Percentiles rank a stretch among this genome's conserved stretches.
Conservation (phyloP, 257 asterid species). For the Primulina huaijiensis region DNA sequence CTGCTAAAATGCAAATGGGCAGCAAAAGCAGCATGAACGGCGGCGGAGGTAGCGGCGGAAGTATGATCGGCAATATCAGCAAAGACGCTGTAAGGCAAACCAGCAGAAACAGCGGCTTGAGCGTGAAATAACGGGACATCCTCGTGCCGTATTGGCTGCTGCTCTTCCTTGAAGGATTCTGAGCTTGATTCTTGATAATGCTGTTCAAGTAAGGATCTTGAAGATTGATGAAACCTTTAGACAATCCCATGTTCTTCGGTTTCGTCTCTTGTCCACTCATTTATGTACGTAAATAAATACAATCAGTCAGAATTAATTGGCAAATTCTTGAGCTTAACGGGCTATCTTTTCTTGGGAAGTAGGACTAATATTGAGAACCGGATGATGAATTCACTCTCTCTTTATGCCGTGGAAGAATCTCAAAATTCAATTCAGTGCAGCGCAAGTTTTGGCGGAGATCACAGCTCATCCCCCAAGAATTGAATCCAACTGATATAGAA, state of each 20-base stretch:
- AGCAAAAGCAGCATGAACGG: slow-evolving; percentile 44
- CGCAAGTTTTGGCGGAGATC: not conserved
- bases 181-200: slow-evolving; percentile 12
- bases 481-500: not conserved
- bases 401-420: not conserved
- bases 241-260: slow-evolving; percentile 6
- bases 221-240: not conserved
- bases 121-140: slow-evolving; percentile 31
- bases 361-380: not conserved
- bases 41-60: slow-evolving; percentile 56
- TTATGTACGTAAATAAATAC: not conserved
- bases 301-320: not conserved
- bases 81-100: slow-evolving; percentile 36
- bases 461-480: not conserved
- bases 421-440: not conserved
- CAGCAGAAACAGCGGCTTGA: slow-evolving; percentile 32
- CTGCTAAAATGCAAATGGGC: slow-evolving; percentile 35
- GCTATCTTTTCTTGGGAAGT: not conserved
- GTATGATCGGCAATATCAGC: slow-evolving; percentile 39
- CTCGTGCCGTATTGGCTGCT: slow-evolving; percentile 16
- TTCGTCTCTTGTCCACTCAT: slow-evolving; percentile 5
- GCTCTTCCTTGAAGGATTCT: not conserved
- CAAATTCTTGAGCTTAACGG: not conserved
- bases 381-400: not conserved
- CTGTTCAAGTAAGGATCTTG: slow-evolving; percentile 9